These are phyloP conservation scores for Oryza coarctata DNA, from an alignment of 176 grass and related monocot species.

Conservation along the genomic window DNA sequence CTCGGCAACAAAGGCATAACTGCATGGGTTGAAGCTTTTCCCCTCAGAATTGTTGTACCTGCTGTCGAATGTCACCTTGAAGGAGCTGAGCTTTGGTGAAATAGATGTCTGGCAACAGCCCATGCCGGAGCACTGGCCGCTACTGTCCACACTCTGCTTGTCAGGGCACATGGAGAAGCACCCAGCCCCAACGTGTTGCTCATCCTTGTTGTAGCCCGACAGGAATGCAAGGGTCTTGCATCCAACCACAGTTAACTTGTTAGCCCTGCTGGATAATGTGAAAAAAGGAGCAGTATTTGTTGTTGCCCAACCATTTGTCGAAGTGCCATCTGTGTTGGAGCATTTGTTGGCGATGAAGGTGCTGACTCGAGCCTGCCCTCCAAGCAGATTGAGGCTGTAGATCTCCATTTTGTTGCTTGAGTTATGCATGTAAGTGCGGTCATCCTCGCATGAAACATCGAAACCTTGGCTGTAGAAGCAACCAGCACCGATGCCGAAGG, in stretches of 20 bases:
- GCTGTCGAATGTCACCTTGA: slow-evolving; percentile 21
- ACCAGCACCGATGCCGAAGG: slow-evolving; percentile 40
- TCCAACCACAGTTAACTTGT: slow-evolving; percentile 40
- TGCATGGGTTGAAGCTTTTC: slow-evolving; percentile 26
- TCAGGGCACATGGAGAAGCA: slow-evolving; percentile 24
- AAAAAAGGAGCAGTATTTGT: not conserved
- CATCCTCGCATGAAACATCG: slow-evolving; percentile 33
- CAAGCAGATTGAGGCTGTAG: slow-evolving; percentile 22
- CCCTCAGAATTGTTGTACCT: slow-evolving; percentile 29
- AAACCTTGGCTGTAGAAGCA: slow-evolving; percentile 31
- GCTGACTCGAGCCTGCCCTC: slow-evolving; percentile 16
- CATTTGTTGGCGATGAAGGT: slow-evolving; percentile 31
- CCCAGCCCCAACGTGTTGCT: not conserved
- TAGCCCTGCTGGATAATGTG: slow-evolving; percentile 36
- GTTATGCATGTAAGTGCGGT: slow-evolving; percentile 16
- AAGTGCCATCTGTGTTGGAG: not conserved
- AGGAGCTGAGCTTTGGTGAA: slow-evolving; percentile 16
- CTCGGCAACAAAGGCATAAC: slow-evolving; percentile 38
- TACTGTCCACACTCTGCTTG: not conserved
- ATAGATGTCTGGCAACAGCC: slow-evolving; percentile 52
- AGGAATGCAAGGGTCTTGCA: slow-evolving; percentile 43
- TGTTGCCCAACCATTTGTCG: not conserved
- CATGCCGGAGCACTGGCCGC: slow-evolving; percentile 47
- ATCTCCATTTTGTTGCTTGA: slow-evolving; percentile 5
- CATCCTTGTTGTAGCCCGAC: not conserved